Evolutionary conservation across 208 protist species (phyloP), one percentile per base, ranked within the genome.

Genomic region (Trypanosoma lewisi): DNA sequence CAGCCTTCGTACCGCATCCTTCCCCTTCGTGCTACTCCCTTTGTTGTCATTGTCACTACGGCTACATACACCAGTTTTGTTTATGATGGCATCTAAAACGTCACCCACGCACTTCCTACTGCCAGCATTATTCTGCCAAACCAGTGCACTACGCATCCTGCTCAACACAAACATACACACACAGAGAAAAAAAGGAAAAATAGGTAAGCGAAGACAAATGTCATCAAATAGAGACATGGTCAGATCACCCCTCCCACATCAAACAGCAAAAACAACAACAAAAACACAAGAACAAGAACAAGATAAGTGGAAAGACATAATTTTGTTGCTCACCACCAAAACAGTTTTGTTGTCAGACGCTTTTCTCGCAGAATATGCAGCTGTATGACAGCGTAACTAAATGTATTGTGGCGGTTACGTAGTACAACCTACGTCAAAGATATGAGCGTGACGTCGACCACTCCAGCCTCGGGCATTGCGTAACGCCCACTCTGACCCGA

Each of bases 351-450:
- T 12, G 49, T 49, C 27, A 65, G 48, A 4, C 34, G 48, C 21
- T 28, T 34, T 52, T 69, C 63, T n/a, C 63, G 53, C 44, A 71
- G 23, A 41, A 71, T 55, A 41, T 63, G 53, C 27, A 77, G 34
- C 42, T 77, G 65, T 19, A 77, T 6, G 4, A 58, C 71, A 25
- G 65, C 63, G 33, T 71, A 66, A 42, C 62, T 71, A 52, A 77
- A 67, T 9, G 71, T 77, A 36, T 53, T 71, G 59, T 73, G 73
- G 16, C 66, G 45, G 57, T 77, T 73, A 2, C 73, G 48, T 19
- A 77, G 34, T 47, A 61, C 51, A 12, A 64, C 55, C 55, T 65
- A 30, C 14, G 70, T 51, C 36, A 63, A 25, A 12, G 70, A 63
- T 7, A 75, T 51, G 31, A 75, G 37, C 2, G 48, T 69, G 1